Evolutionary conservation across 768 basidiomycete species (phyloP).

Genomic region (Russula sp.): DNA sequence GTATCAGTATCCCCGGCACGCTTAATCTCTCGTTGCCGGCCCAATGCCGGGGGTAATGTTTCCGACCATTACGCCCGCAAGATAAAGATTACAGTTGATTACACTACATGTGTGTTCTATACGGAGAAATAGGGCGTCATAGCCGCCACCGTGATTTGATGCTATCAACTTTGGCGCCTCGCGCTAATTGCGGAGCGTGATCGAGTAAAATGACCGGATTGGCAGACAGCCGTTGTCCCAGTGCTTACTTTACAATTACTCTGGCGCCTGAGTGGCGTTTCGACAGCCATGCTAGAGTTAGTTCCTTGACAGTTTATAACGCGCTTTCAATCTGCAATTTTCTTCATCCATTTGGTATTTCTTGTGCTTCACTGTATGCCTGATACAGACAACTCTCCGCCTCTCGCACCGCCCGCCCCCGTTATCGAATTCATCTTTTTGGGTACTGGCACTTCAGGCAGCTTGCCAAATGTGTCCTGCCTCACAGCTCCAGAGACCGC

Average conservation of each 20-base stretch:
- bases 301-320: background rate
- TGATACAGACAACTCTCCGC: background rate
- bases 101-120: background rate
- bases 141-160: slow-evolving; percentile 1
- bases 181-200: background rate
- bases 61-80: no score
- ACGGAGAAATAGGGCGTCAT: background rate
- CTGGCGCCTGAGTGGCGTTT: slow-evolving; percentile 1
- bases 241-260: background rate
- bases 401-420: slow-evolving; percentile 17
- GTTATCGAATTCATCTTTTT: slow-evolving; percentile 70
- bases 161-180: background rate
- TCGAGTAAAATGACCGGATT: background rate
- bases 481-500: slow-evolving; percentile 61
- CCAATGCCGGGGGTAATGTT: no score
- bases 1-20: no score
- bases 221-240: background rate
- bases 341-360: background rate
- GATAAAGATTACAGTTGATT: background rate
- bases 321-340: background rate
- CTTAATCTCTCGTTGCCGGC: background rate
- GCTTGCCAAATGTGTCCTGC: slow-evolving; percentile 67
- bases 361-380: slow-evolving; percentile 2
- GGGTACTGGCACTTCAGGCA: slow-evolving; percentile 78
- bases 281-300: background rate